A percentile compares a stretch with the other conserved stretches of the same genome.
These are phyloP conservation scores for Fusarium mexicanum DNA, from an alignment of 2,329 filamentous ascomycete genomes.

Conservation along the genomic window DNA sequence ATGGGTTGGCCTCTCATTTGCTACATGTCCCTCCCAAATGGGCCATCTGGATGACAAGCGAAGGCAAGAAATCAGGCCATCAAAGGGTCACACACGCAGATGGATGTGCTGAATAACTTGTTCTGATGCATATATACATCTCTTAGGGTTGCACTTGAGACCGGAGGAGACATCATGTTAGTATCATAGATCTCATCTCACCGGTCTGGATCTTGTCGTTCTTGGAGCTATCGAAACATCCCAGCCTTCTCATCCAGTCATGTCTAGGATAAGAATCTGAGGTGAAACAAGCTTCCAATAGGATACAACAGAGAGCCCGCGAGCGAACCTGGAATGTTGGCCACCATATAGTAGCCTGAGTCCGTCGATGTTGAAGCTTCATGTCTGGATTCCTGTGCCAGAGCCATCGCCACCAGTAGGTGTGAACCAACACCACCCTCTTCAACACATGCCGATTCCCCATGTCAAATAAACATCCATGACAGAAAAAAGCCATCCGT, in stretches of 20 bases:
- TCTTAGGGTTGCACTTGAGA: constrained; percentile 20
- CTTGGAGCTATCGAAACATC: neutral
- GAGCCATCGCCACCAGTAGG: neutral
- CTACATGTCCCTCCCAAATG: constrained; percentile 15
- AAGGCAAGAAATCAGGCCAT: constrained; percentile 26
- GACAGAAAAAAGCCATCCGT: neutral
- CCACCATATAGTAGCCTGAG: neutral
- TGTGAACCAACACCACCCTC: constrained; percentile 7
- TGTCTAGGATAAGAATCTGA: neutral
- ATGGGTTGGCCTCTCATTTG: constrained; percentile 10
- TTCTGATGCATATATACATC: constrained; percentile 10
- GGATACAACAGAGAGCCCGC: neutral
- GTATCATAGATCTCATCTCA: constrained; percentile 36
- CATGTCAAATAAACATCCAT: neutral
- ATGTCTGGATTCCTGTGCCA: neutral
- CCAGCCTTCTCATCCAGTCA: neutral
- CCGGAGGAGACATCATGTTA: neutral
- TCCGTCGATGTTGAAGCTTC: neutral
- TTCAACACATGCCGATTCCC: constrained; percentile 17
- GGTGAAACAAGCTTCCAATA: constrained; percentile 2
- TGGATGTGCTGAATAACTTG: constrained; percentile 14
- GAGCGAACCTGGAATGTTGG: neutral
- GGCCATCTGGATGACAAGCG: constrained; percentile 10
- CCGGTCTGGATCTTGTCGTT: constrained; percentile 12
- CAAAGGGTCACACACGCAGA: constrained; percentile 25